A percentile compares a stretch with the other conserved stretches of the same genome.
Evolutionary conservation across 805 yeast species (phyloP).

Genomic region (Suhomyces pyralidae): DNA sequence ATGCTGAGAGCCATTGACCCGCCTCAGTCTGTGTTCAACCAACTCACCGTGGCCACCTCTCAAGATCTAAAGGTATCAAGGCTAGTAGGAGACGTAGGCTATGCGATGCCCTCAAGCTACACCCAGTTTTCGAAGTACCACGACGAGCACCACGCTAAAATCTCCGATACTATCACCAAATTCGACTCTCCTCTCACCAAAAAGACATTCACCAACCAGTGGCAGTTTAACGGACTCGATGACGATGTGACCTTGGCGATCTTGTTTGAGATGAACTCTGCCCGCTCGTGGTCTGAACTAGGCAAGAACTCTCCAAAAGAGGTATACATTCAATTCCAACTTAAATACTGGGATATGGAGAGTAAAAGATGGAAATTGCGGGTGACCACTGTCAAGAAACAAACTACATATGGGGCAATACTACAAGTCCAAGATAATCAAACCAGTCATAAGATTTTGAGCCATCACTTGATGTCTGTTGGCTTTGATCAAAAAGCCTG

Average conservation of each 20-base stretch:
- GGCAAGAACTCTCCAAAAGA: slow-evolving; percentile 17
- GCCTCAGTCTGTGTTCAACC: slow-evolving; percentile 6
- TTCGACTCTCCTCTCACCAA: slow-evolving; percentile 32
- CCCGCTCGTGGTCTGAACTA: slow-evolving; percentile 17
- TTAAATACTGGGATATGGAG: slow-evolving; percentile 26
- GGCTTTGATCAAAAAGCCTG: slow-evolving; percentile 35
- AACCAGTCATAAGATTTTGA: slow-evolving; percentile 19
- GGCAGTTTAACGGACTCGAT: slow-evolving; percentile 28
- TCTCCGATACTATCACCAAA: slow-evolving; percentile 30
- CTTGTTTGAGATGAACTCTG: slow-evolving; percentile 33
- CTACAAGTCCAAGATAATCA: slow-evolving; percentile 10
- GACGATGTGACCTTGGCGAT: slow-evolving; percentile 24
- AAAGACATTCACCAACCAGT: slow-evolving; percentile 36
- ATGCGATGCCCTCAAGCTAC: slow-evolving; percentile 34
- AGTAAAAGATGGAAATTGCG: slow-evolving; percentile 21
- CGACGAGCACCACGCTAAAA: slow-evolving; percentile 23
- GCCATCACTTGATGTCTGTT: slow-evolving; percentile 22
- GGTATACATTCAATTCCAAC: slow-evolving; percentile 30
- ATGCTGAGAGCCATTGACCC: not conserved
- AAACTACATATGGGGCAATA: slow-evolving; percentile 24
- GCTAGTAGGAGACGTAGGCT: slow-evolving; percentile 27
- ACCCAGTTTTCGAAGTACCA: slow-evolving; percentile 15
- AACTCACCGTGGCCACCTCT: slow-evolving; percentile 30
- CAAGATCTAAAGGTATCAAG: slow-evolving; percentile 29
- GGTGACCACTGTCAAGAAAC: slow-evolving; percentile 28